phyloP scores from a whole-genome alignment of 805 yeast species.

The Priceomyces castillae region DNA sequence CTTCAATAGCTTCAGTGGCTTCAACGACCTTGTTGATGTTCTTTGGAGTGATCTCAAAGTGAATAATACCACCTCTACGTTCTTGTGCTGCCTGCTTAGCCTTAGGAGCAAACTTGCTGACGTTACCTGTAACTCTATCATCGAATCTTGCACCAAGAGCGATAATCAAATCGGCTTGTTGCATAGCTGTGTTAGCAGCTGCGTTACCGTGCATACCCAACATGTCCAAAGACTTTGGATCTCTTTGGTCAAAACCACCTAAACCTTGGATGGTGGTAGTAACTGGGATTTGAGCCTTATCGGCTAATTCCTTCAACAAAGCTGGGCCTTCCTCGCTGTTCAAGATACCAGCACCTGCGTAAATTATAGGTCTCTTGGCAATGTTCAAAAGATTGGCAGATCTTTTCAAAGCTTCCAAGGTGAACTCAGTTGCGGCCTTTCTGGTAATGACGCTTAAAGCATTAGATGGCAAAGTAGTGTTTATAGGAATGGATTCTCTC shows the following conservation, averaged over 20 bases:
- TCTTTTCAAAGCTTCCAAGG: constrained; percentile 67
- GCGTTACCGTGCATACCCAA: constrained; percentile 98
- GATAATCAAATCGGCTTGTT: constrained; percentile 86
- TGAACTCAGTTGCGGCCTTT: constrained; percentile 69
- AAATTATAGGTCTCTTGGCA: constrained; percentile 85
- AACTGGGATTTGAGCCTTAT: constrained; percentile 90
- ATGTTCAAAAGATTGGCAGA: constrained; percentile 75
- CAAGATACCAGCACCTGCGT: constrained; percentile 89
- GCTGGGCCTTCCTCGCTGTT: constrained; percentile 78
- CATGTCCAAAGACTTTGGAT: constrained; percentile 89
- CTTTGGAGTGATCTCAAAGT: constrained; percentile 94
- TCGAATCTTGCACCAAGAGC: constrained; percentile 98
- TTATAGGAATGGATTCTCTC: constrained; percentile 79
- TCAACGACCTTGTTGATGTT: constrained; percentile 96
- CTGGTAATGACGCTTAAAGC: constrained; percentile 70
- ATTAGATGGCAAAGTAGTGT: constrained; percentile 70
- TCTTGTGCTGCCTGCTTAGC: constrained; percentile 88
- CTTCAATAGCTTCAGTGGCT: constrained; percentile 95
- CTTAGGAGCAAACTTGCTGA: constrained; percentile 87
- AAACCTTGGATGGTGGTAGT: constrained; percentile 93
- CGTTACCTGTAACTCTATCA: constrained; percentile 92
- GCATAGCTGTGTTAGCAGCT: constrained; percentile 92
- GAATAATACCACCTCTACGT: constrained; percentile 92
- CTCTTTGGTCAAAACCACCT: constrained; percentile 92
- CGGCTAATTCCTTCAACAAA: constrained; percentile 77